Base-by-base conservation (phyloP, 2,329 filamentous ascomycete species). In the Ascocoryne sarcoides region DNA sequence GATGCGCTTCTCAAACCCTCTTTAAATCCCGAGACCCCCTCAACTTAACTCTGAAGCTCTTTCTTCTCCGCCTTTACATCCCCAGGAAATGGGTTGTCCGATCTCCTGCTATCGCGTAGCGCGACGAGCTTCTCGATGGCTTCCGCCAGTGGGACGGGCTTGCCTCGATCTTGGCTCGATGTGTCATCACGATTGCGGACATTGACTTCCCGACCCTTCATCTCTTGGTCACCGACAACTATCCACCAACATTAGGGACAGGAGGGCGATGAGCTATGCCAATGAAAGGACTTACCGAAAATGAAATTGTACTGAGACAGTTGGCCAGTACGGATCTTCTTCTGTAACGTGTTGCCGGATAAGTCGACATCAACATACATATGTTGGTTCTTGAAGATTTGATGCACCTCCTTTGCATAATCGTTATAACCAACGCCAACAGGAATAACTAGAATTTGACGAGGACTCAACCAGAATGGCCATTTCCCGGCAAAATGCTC, bases 401-500 rank as follows among this genome's bases (percentile, higher is more conserved):
- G 62, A 56, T 83, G 77, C 5, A 90, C 77, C 62, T 90, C 83
- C 58, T 79, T 69, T 48, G 84, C 84, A 61, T 92, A 88, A 57
- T 80, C 78, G 55, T 78, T 73, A 53, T 73, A 81, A 33, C 75
- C 71, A 37, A 81, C 79, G 64, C 84, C 84, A 45, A 87, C 83
- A 7, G 84, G 84, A 46, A 89, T 79, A 48, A 92, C 75, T 52
- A 84, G 70, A 48, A 92, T 76, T 63, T 92, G 85, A 37, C 85
- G 75, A n/a, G 84, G 85, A 52, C 79, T 85, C 47, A 92, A 67
- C 85, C 85, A 92, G 71, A 90, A 87, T 1, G 85, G 85, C 85
- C 85, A 92, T 67, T 88, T 88, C 54, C 85, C 85, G 40, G 73
- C 84, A 60, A 87, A 90, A 64, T 90, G 85, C 69, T 92, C 85